Conservation (phyloP, 768 basidiomycete genomes). For the Lanmaoa pseudosensibilis region DNA sequence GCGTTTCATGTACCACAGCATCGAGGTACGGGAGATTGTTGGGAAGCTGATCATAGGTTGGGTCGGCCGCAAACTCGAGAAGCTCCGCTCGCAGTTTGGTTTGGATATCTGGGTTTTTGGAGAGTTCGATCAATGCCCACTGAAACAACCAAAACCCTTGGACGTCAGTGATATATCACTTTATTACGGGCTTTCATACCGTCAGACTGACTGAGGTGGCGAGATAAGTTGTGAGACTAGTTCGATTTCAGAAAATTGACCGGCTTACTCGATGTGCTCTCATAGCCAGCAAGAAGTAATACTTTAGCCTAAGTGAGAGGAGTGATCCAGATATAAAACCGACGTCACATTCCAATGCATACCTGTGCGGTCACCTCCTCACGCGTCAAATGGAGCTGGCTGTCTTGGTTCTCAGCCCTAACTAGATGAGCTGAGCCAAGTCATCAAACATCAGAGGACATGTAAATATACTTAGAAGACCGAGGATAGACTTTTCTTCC, state of each 20-base stretch:
- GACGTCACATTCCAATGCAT: neutral
- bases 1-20: conserved; percentile 46
- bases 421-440: conserved; percentile 25
- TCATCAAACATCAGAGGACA: neutral
- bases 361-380: conserved; percentile 44
- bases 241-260: neutral
- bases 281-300: conserved; percentile 41
- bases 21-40: conserved; percentile 56
- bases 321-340: neutral
- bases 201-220: conserved; percentile 9
- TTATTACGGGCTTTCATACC: neutral
- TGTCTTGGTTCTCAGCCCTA: conserved; percentile 34
- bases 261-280: conserved; percentile 39
- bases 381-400: conserved; percentile 34
- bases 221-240: neutral
- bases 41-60: conserved; percentile 54
- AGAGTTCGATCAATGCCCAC: conserved; percentile 61
- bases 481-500: conserved; percentile 40
- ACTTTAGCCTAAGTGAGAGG: conserved; percentile 33
- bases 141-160: neutral
- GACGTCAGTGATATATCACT: neutral
- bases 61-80: conserved; percentile 43
- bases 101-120: conserved; percentile 45
- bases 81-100: conserved; percentile 51
- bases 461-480: conserved; percentile 34